Evolutionary conservation across 192 early-diverging fungal species (phyloP).

Genomic region (Backusella circina): DNA sequence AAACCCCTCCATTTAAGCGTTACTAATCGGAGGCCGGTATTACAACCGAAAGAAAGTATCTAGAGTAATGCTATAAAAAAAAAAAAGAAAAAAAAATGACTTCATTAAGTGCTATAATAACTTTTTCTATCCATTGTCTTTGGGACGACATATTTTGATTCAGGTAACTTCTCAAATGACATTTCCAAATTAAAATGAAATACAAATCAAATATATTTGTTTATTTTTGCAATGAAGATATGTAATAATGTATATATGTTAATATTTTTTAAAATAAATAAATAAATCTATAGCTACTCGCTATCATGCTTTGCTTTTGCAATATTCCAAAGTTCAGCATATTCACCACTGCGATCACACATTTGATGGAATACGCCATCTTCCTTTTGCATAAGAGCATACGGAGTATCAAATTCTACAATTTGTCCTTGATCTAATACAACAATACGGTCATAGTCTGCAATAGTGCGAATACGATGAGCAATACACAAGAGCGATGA

Average conservation of each 20-base stretch:
- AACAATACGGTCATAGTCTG: slow-evolving; percentile 82
- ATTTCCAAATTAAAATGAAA: background rate
- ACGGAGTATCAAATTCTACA: slow-evolving; percentile 81
- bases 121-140: no score
- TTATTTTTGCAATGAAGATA: background rate
- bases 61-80: no score
- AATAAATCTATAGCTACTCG: background rate
- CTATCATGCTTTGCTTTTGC: slow-evolving; percentile 44
- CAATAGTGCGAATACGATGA: slow-evolving; percentile 81
- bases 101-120: no score
- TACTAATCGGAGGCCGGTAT: no score
- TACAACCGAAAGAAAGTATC: no score
- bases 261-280: background rate
- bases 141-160: no score
- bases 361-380: slow-evolving; percentile 71
- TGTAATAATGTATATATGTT: background rate
- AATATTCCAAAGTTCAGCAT: slow-evolving; percentile 62
- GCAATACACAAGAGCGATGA: slow-evolving; percentile 86
- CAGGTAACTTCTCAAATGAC: no score
- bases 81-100: no score
- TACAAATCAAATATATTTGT: background rate
- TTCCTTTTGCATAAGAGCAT: slow-evolving; percentile 54
- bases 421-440: slow-evolving; percentile 77
- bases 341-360: slow-evolving; percentile 82
- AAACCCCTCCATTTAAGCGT: no score